A percentile compares a stretch with the other conserved stretches of the same genome.
phyloP scores from a whole-genome alignment of 768 basidiomycete genomes.

The Pilatotrama ljubarskyi region DNA sequence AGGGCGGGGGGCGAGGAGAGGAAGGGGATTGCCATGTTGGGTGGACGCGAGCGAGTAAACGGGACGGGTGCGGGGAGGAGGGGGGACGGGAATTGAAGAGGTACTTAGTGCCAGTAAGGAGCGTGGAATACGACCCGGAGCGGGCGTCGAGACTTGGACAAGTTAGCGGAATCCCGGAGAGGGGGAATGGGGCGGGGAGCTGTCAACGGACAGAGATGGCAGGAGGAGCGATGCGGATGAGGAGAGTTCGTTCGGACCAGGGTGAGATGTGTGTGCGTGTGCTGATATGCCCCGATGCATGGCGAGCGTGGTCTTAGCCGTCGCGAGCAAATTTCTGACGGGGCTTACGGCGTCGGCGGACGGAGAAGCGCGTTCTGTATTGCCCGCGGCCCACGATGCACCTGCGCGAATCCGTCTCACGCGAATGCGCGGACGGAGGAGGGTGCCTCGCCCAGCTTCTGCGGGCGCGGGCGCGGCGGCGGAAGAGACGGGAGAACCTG shows the following conservation, averaged over 20 bases:
- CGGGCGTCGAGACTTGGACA: background rate
- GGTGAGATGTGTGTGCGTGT: background rate
- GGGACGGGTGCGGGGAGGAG: background rate
- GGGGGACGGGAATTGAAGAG: background rate
- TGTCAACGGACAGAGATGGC: background rate
- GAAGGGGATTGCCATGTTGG: constrained; percentile 8
- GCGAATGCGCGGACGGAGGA: background rate
- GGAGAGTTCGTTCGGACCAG: background rate
- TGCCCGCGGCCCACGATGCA: background rate
- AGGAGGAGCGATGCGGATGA: background rate
- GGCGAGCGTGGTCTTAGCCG: background rate
- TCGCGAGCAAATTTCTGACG: constrained; percentile 2
- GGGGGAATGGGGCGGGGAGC: no score
- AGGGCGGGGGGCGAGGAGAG: constrained; percentile 2
- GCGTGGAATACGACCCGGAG: background rate
- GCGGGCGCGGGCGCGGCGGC: background rate
- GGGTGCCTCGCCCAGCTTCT: background rate
- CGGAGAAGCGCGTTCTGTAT: background rate
- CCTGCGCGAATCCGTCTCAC: background rate
- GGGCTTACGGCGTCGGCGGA: constrained; percentile 10
- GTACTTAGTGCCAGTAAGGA: no score
- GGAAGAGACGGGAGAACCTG: background rate
- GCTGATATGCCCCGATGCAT: constrained; percentile 2
- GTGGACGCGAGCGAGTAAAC: background rate
- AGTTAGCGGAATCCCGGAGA: background rate